Base-by-base conservation (phyloP, 108 stramenopile genomes). In the Cyclotella cryptica region DNA sequence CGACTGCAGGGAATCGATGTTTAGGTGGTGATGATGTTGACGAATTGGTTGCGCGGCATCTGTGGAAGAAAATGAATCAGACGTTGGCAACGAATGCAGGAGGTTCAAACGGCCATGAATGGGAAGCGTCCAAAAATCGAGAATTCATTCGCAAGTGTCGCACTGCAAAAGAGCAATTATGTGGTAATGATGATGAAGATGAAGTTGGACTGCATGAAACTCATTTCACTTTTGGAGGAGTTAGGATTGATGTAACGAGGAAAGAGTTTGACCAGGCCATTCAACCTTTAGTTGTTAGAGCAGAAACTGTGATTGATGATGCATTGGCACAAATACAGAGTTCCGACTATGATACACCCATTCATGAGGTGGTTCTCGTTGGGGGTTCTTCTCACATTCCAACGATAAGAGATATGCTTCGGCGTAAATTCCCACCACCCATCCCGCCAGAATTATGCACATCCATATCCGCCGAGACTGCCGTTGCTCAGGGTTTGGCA, bases 1-100 rank as follows among this genome's bases (percentile, higher is more conserved):
- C 87, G 22, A 92, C 94, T 4, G 69, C 78, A 11, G 94, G 94
- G 9, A 89, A 93, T 66, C 55, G 69, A 22, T 66, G 78, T 18
- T 59, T 95, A 22, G 94, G 94, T 19, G 94, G 94, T 27, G 94
- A 95, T 71, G 87, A 95, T 71, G 90, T 95, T 30, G 94, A 95
- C 68, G 75, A 88, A 64, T 78, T 88, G 11, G 83, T 80, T 26
- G 85, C 74, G 40, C 77, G 58, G 18, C 47, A 59, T 49, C 19
- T 74, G 11, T 69, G 66, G 61, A 72, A 74, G 9, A 67, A 62
- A 43, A 49, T 61, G 54, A 54, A 66, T 71, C 44, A 19, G 21
- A 57, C 24, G 24, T 12, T 57, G 17, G 9, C 54, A 65, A 30
- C 42, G 40, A n/a, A 4, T 12, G 29, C 69, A 10, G 27, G 17